Evolutionary conservation across 2,329 filamentous ascomycete species (phyloP), one percentile per base, ranked within the genome.

Genomic region (Harringtonia lauricola): DNA sequence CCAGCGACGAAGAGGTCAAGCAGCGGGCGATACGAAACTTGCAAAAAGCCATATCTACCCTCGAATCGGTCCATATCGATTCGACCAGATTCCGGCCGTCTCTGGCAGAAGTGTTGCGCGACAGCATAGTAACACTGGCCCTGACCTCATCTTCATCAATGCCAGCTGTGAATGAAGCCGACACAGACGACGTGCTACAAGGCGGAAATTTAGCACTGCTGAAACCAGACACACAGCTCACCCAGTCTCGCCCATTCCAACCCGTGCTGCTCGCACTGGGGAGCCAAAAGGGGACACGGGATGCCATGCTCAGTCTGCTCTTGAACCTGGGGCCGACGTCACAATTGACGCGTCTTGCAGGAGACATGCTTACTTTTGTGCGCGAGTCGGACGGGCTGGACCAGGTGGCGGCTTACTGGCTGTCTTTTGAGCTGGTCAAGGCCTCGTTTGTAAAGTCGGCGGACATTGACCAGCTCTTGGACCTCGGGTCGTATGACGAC

Each of bases 1-100:
- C 80, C 9, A 83, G 80, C 51, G 88, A 96, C 54, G 87, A 95
- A 52, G 70, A 71, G n/a, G 68, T 73, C 24, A 94, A 94, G 58
- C 72, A 79, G 48, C 72, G 74, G 44, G 79, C 81, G 2, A 73
- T 96, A 22, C 72, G 74, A 24, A 86, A 90, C 49, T 72, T 98
- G n/a, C 76, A 82, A 14, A 82, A 80, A 39, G 80, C 84, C 0
- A 79, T 86, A 42, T 70, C 75, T 26, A 59, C 90, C 8, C 65
- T 92, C 18, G 73, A 72, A 17, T 67, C 72, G 5, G 66, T 86
- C 17, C 73, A 77, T 5, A 68, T 81, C 21, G 74, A 80, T 44
- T 83, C 81, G 0, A 69, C 74, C 0, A 75, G 81, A 1, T 62
- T 94, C 4, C 74, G 86, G 33, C 74, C 82, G 39, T 72, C 77